phyloP scores from a whole-genome alignment of 2,329 filamentous ascomycete species.

The Pestalotiopsis sp. region DNA sequence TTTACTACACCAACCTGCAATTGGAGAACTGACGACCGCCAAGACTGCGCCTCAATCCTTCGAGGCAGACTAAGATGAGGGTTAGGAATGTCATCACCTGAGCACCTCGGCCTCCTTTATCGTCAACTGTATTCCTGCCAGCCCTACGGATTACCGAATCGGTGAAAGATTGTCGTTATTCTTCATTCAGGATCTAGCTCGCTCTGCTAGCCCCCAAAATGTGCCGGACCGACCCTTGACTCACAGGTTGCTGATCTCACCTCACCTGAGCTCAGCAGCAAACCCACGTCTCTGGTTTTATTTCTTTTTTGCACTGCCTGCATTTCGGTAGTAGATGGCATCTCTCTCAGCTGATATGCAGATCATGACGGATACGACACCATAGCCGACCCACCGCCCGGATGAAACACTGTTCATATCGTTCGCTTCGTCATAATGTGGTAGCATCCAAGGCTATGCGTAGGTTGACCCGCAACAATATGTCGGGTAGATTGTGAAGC shows the following conservation, averaged over 20 bases:
- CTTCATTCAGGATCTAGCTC: neutral
- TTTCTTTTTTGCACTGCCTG: neutral
- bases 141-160: neutral
- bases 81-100: neutral
- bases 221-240: neutral
- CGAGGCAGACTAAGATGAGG: neutral
- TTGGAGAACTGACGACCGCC: neutral
- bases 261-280: neutral
- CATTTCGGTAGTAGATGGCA: neutral
- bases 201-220: neutral
- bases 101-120: neutral
- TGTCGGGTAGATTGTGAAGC: neutral
- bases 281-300: neutral
- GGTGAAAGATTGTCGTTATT: neutral
- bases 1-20: neutral
- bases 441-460: neutral
- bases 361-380: neutral
- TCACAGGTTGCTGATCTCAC: neutral
- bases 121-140: neutral
- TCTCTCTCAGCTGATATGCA: neutral
- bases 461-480: neutral
- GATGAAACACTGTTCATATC: neutral
- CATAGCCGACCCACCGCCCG: neutral
- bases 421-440: neutral
- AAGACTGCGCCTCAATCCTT: neutral